Evolutionary conservation across 1,284 basidiomycete genomes (phyloP).

Genomic region (Kalmanozyma brasiliensis): DNA sequence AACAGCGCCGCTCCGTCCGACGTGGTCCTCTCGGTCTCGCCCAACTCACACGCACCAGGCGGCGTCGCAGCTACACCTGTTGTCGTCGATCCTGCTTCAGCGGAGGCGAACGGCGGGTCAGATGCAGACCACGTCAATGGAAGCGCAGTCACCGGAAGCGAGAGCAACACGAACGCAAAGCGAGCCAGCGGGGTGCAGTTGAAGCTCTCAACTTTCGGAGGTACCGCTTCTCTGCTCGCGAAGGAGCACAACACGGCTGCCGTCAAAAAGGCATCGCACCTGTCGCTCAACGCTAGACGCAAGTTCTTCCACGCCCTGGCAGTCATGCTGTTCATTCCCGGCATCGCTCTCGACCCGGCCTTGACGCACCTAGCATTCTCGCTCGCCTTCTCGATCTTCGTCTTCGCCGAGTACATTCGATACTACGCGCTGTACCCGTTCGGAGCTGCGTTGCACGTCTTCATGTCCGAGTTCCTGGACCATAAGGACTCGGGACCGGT

Average conservation of each 20-base stretch:
- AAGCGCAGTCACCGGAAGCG: constrained; percentile 6
- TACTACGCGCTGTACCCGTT: constrained; percentile 99
- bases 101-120: not conserved
- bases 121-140: not conserved
- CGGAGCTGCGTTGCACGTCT: constrained; percentile 90
- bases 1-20: constrained; percentile 11
- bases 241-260: constrained; percentile 45
- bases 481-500: constrained; percentile 94
- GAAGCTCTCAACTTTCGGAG: constrained; percentile 32
- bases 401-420: constrained; percentile 69
- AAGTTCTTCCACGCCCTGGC: constrained; percentile 98
- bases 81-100: constrained; percentile 5
- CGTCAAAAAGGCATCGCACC: constrained; percentile 51
- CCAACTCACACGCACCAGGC: constrained; percentile 34
- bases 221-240: constrained; percentile 34
- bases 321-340: constrained; percentile 94
- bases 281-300: constrained; percentile 90
- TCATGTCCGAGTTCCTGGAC: constrained; percentile 94
- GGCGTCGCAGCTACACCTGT: constrained; percentile 22
- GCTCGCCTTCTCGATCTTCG: constrained; percentile 70
- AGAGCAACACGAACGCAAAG: constrained; percentile 9
- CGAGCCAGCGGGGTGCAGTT: constrained; percentile 30
- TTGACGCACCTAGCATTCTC: constrained; percentile 95
- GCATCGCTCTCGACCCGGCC: constrained; percentile 90
- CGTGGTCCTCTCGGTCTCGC: constrained; percentile 17